These are phyloP conservation scores for Hortiboletus flavorubellus DNA, from an alignment of 768 basidiomycete species.

Conservation along the genomic window DNA sequence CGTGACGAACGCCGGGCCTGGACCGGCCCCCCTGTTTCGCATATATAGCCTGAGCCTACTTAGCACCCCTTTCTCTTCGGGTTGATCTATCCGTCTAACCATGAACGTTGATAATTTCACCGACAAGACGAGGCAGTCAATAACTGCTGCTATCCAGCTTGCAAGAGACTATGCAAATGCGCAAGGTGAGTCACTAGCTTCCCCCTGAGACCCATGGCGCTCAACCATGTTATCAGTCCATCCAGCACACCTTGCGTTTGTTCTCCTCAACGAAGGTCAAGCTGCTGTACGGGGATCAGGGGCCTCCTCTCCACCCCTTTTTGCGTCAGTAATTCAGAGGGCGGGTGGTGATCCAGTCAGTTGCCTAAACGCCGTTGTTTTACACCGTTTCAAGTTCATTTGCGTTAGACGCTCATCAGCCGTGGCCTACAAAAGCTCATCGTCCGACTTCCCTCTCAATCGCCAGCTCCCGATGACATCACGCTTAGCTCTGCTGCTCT, in stretches of 20 bases:
- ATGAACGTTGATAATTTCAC: slow-evolving; percentile 72
- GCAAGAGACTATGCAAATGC: slow-evolving; percentile 83
- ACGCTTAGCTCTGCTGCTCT: slow-evolving; percentile 53
- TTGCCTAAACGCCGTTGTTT: background rate
- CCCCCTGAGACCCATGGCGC: background rate
- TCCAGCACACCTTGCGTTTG: slow-evolving; percentile 81
- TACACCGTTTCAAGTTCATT: background rate
- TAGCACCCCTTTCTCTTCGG: background rate
- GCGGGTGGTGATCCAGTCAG: slow-evolving; percentile 84
- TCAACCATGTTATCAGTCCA: slow-evolving; percentile 46
- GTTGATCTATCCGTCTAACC: background rate
- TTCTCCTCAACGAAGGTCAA: slow-evolving; percentile 68
- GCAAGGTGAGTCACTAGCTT: slow-evolving; percentile 50
- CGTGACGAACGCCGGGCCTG: background rate
- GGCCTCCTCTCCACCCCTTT: slow-evolving; percentile 52
- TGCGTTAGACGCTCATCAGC: slow-evolving; percentile 50
- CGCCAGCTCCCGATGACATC: slow-evolving; percentile 81
- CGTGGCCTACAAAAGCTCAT: slow-evolving; percentile 73
- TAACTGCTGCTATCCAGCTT: slow-evolving; percentile 70
- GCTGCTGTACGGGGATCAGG: slow-evolving; percentile 34
- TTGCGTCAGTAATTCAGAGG: slow-evolving; percentile 72
- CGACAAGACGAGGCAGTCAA: slow-evolving; percentile 71
- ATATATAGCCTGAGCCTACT: too few relatives aligned
- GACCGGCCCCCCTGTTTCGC: too few relatives aligned
- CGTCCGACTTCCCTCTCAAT: slow-evolving; percentile 79